These are phyloP conservation scores for Cyberlindnera americana DNA, from an alignment of 805 yeast species.

Conservation along the genomic window DNA sequence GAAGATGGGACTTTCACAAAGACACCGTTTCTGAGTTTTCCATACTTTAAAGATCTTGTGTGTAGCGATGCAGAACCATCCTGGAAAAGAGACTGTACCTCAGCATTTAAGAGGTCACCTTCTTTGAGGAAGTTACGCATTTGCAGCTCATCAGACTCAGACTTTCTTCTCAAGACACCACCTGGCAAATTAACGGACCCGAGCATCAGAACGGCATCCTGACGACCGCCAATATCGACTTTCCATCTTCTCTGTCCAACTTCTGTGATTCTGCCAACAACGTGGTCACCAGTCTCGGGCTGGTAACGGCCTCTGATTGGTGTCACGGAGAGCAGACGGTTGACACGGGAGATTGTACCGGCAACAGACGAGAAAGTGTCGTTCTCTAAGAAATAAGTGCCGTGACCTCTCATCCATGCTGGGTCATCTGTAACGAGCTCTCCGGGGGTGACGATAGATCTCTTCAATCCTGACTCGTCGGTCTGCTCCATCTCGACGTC, in stretches of 20 bases:
- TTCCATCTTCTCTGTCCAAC: conserved; percentile 95
- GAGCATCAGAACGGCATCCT: conserved; percentile 85
- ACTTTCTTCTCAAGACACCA: conserved; percentile 89
- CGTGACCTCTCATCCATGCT: conserved; percentile 98
- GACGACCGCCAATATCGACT: conserved; percentile 94
- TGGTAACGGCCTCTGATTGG: conserved; percentile 85
- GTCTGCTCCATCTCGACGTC: conserved; percentile 30
- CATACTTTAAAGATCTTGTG: conserved; percentile 92
- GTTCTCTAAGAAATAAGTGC: conserved; percentile 77
- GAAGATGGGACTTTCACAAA: conserved; percentile 80
- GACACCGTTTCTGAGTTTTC: conserved; percentile 89
- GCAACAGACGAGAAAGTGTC: conserved; percentile 88
- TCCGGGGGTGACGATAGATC: conserved; percentile 82
- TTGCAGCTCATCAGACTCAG: conserved; percentile 92
- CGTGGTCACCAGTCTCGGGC: conserved; percentile 96
- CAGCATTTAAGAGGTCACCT: conserved; percentile 94
- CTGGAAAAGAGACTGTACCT: conserved; percentile 82
- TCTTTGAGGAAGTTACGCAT: conserved; percentile 94
- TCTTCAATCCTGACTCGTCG: conserved; percentile 30
- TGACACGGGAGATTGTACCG: conserved; percentile 83
- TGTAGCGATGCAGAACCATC: conserved; percentile 94
- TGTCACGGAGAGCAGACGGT: conserved; percentile 76
- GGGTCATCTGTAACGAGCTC: conserved; percentile 95
- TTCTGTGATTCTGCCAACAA: conserved; percentile 90
- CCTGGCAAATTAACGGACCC: conserved; percentile 98